Evolutionary conservation across 768 basidiomycete species (phyloP).

Genomic region (Termitomyces sp.): DNA sequence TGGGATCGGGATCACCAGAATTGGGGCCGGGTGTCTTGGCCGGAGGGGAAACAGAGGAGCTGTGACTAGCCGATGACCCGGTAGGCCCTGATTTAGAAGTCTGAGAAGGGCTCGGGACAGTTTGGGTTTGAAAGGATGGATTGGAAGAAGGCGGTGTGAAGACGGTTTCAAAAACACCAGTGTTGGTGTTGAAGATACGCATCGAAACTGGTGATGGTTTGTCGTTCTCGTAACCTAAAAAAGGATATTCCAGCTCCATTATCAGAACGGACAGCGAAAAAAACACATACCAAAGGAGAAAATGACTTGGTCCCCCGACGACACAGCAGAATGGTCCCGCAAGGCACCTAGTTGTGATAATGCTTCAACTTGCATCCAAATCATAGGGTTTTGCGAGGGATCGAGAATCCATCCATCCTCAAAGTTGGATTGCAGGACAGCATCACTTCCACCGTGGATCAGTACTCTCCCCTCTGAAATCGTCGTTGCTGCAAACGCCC

Average conservation of each 20-base stretch:
- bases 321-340: conserved; percentile 73
- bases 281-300: conserved; percentile 72
- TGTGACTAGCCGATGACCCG: not conserved
- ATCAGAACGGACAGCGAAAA: not conserved
- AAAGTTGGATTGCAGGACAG: conserved; percentile 47
- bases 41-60: conserved; percentile 15
- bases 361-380: conserved; percentile 53
- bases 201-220: conserved; percentile 57
- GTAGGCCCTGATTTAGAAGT: conserved; percentile 21
- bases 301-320: conserved; percentile 58
- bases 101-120: conserved; percentile 33
- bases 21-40: conserved; percentile 24
- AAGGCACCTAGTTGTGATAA: conserved; percentile 61
- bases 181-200: conserved; percentile 49
- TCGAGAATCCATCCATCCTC: conserved; percentile 74
- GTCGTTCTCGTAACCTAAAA: conserved; percentile 44
- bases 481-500: conserved; percentile 57
- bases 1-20: conserved; percentile 16
- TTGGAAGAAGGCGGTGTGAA: conserved; percentile 31
- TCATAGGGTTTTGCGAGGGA: conserved; percentile 51
- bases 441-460: conserved; percentile 79
- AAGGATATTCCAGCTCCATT: not conserved
- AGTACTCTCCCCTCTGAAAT: conserved; percentile 56
- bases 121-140: conserved; percentile 26
- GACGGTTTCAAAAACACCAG: conserved; percentile 41